These are phyloP conservation scores for Camellia sinensis DNA, from an alignment of 148 eudicot species.

Conservation along the genomic window DNA sequence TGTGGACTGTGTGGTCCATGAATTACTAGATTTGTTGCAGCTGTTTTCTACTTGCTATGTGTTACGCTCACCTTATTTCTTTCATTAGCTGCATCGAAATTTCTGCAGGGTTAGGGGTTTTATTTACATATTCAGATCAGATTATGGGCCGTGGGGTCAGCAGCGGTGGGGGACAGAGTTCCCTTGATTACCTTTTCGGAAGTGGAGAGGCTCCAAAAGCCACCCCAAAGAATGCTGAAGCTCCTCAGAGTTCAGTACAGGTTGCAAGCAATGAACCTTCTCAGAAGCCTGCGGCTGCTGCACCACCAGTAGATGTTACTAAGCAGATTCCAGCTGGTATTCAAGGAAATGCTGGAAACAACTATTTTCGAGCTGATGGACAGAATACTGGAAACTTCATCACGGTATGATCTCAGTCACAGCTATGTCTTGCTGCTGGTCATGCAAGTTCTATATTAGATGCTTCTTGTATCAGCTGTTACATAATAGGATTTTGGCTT, in stretches of 20 bases:
- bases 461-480: no score
- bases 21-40: no score
- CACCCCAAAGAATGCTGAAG: constrained; percentile 11
- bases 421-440: neutral
- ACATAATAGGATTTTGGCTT: no score
- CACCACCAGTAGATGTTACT: constrained; percentile 18
- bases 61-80: no score
- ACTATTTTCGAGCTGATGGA: constrained; percentile 38
- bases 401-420: constrained; percentile 16
- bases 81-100: no score
- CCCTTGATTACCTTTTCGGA: constrained; percentile 36
- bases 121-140: neutral
- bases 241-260: neutral
- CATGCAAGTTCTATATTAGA: neutral
- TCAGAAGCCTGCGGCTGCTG: constrained; percentile 10
- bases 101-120: neutral
- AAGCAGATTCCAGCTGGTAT: constrained; percentile 37
- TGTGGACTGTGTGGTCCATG: neutral
- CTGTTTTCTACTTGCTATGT: no score
- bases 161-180: neutral
- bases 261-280: constrained; percentile 1
- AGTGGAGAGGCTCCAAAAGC: constrained; percentile 33
- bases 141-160: constrained; percentile 4
- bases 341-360: constrained; percentile 26
- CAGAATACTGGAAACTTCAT: constrained; percentile 45